Base-by-base conservation (phyloP, 495 filamentous ascomycete genomes). In the Terfezia claveryi region DNA sequence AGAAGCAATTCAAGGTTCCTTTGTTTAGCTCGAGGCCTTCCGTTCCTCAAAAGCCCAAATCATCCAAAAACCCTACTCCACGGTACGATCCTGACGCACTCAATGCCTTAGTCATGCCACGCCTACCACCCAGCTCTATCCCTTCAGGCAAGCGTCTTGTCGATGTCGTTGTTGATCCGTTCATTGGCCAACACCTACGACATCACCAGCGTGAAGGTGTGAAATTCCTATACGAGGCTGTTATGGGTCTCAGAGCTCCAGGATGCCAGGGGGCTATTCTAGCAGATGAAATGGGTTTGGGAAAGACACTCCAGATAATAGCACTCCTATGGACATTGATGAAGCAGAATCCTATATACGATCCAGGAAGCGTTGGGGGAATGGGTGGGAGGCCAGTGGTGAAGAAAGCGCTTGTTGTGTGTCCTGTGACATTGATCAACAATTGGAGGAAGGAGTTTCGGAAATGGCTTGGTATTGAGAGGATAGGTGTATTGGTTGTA, bases 231-330 rank as follows among this genome's bases (percentile, higher is more conserved):
- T 89, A 89, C 60, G 83, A 87, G 66, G 87, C 83, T 65, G 79
- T 89, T 0, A 89, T 89, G 83, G 83, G 83, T 10, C 76, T 85
- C 74, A 71, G 80, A 46, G 64, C 70, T 32, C 85, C 77, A 58
- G 78, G 80, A 58, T 82, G 83, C 0, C 76, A 81, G 62, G 83
- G 83, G 10, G 83, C 81, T 3, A 81, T 89, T 54, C 68, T 89
- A 36, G 84, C 84, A 4, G 83, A 89, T 62, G 84, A 87, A 58
- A 88, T 88, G 83, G 83, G 83, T 3, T 61, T 88, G 9, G 83
- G 83, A 11, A 88, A 88, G 61, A 87, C 84, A 5, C 62, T 87
- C 38, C 83, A 87, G 66, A 86, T 82, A 0, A 87, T 89, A 55
- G 72, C 84, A 0, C 65, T 89, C 32, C 59, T 89, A 23, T 89